phyloP scores from a whole-genome alignment of 2,329 filamentous ascomycete species.

The Epichloe bromicola region DNA sequence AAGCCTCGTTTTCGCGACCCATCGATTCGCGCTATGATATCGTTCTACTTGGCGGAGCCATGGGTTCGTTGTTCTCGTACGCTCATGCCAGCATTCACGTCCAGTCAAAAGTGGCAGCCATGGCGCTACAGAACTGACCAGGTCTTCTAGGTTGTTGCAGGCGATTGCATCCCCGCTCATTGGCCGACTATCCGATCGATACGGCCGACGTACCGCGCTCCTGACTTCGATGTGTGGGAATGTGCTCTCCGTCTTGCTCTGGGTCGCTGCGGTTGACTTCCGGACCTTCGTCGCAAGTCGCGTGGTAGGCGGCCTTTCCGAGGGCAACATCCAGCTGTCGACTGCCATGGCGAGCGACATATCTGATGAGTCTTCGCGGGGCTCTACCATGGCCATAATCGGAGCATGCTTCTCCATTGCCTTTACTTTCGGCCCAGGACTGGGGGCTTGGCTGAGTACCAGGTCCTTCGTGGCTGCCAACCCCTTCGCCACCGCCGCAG shows the following conservation, averaged over 20 bases:
- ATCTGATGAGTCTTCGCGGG: conserved; percentile 70
- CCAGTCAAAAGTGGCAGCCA: not conserved
- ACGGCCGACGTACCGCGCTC: conserved; percentile 77
- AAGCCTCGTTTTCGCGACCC: conserved; percentile 77
- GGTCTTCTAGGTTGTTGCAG: conserved; percentile 57
- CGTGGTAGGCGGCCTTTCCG: conserved; percentile 81
- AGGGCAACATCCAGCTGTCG: conserved; percentile 93
- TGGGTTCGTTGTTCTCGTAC: conserved; percentile 79
- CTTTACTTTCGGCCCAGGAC: conserved; percentile 88
- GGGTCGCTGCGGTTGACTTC: conserved; percentile 90
- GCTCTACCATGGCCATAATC: conserved; percentile 90
- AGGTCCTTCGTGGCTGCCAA: conserved; percentile 72
- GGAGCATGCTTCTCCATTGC: conserved; percentile 94
- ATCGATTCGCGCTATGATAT: conserved; percentile 97
- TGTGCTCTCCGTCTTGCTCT: conserved; percentile 82
- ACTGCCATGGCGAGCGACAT: conserved; percentile 96
- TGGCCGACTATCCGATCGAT: conserved; percentile 71
- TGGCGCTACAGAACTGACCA: not conserved
- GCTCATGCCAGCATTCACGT: conserved; percentile 9
- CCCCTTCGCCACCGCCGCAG: conserved; percentile 85
- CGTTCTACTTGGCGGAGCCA: conserved; percentile 80
- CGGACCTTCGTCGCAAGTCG: conserved; percentile 90
- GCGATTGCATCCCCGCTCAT: conserved; percentile 88
- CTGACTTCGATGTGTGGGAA: conserved; percentile 89
- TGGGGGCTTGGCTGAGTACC: conserved; percentile 75